A percentile compares a stretch with the other conserved stretches of the same genome.
Evolutionary conservation across 768 basidiomycete genomes (phyloP).

Genomic region (Chalciporus sphaerocephalus): DNA sequence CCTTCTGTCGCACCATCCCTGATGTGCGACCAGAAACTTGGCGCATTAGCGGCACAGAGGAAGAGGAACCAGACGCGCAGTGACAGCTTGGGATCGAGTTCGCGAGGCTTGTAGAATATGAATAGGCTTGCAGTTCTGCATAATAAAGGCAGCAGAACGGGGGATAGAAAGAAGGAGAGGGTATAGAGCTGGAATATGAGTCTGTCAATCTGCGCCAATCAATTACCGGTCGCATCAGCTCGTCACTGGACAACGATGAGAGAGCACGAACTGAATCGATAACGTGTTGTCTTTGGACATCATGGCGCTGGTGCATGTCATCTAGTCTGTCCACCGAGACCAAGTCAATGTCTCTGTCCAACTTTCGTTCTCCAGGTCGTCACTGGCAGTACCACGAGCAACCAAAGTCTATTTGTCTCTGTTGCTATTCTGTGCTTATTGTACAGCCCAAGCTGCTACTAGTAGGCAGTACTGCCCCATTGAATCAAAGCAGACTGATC

Average conservation of each 20-base stretch:
- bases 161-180: constrained; percentile 74
- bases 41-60: constrained; percentile 53
- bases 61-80: constrained; percentile 64
- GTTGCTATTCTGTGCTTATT: constrained; percentile 14
- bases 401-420: constrained; percentile 26
- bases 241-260: constrained; percentile 1
- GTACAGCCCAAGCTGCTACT: too few relatives aligned
- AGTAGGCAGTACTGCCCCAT: too few relatives aligned
- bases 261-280: constrained; percentile 53
- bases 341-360: constrained; percentile 9
- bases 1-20: constrained; percentile 49
- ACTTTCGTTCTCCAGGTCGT: constrained; percentile 1
- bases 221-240: constrained; percentile 12
- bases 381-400: neutral
- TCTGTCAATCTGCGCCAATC: constrained; percentile 52
- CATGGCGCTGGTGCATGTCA: constrained; percentile 57
- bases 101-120: constrained; percentile 62
- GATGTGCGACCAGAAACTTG: constrained; percentile 60
- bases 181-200: constrained; percentile 70
- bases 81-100: constrained; percentile 60
- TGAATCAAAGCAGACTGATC: too few relatives aligned
- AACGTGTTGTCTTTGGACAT: constrained; percentile 69
- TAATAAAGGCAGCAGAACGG: constrained; percentile 43
- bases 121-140: constrained; percentile 56
- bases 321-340: constrained; percentile 23